Evolutionary conservation across 169 alveolate genomes (phyloP).

Genomic region (Babesia bovis): DNA sequence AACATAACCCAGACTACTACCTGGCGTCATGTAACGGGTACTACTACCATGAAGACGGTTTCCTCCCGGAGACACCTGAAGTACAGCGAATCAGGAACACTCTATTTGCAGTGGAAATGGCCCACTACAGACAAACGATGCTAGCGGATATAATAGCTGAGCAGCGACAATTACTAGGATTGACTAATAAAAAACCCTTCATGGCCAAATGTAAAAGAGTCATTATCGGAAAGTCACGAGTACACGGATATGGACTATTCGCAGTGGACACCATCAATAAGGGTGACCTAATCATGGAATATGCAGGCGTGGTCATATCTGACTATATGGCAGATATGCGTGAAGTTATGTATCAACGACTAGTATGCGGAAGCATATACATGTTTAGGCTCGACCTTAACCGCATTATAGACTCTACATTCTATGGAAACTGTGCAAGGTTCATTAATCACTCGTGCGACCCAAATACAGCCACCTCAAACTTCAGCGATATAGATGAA

Average conservation of each 20-base stretch:
- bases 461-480: slow-evolving; percentile 27
- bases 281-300: slow-evolving; percentile 63
- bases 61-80: slow-evolving; percentile 25
- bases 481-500: slow-evolving; percentile 56
- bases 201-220: slow-evolving; percentile 44
- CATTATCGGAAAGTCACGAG: slow-evolving; percentile 37
- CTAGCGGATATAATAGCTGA: slow-evolving; percentile 22
- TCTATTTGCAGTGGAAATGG: slow-evolving; percentile 20
- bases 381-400: slow-evolving; percentile 91
- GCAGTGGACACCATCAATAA: slow-evolving; percentile 49
- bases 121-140: slow-evolving; percentile 31
- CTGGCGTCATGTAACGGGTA: slow-evolving; percentile 41
- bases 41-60: slow-evolving; percentile 49
- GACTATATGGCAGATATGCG: slow-evolving; percentile 60
- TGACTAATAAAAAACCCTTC: slow-evolving; percentile 25
- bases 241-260: slow-evolving; percentile 63
- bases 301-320: slow-evolving; percentile 59
- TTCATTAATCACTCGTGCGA: slow-evolving; percentile 96
- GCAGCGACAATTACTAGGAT: slow-evolving; percentile 8
- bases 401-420: slow-evolving; percentile 95
- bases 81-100: slow-evolving; percentile 33
- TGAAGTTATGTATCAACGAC: slow-evolving; percentile 20
- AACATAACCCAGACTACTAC: slow-evolving; percentile 4
- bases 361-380: slow-evolving; percentile 67
- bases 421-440: slow-evolving; percentile 93